Evolutionary conservation across 2,329 filamentous ascomycete genomes (phyloP).

Genomic region (Leptographium procerum): DNA sequence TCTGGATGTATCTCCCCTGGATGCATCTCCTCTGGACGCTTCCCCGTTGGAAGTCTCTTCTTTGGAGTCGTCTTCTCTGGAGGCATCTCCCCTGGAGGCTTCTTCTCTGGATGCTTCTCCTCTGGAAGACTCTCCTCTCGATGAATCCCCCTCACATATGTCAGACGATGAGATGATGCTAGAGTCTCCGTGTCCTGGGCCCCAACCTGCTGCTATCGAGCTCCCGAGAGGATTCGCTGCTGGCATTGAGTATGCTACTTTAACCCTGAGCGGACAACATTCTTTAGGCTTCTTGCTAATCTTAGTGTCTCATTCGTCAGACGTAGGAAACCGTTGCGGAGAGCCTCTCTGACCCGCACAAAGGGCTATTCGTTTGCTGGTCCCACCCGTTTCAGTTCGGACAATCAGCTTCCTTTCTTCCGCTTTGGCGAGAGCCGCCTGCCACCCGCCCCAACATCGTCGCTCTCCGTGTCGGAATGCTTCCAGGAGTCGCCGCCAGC

Average conservation of each 20-base stretch:
- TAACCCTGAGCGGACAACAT: not conserved
- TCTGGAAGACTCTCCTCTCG: not conserved
- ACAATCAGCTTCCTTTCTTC: conserved; percentile 61
- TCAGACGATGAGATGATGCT: conserved; percentile 36
- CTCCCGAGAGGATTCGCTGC: not conserved
- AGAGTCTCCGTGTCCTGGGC: conserved; percentile 35
- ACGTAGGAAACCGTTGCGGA: conserved; percentile 56
- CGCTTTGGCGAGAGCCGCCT: conserved; percentile 47
- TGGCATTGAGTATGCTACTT: conserved; percentile 5
- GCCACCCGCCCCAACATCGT: conserved; percentile 26
- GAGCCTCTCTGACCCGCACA: conserved; percentile 62
- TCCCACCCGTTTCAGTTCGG: conserved; percentile 47
- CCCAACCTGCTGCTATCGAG: not conserved
- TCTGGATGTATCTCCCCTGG: conserved; percentile 60
- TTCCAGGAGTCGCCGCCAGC: conserved; percentile 68
- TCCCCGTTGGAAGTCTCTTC: conserved; percentile 40
- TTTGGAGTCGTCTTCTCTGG: conserved; percentile 27
- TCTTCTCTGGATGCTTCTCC: conserved; percentile 34
- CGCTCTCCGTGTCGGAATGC: conserved; percentile 65
- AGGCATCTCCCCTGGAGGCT: conserved; percentile 31
- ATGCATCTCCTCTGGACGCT: conserved; percentile 34
- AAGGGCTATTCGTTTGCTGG: conserved; percentile 65
- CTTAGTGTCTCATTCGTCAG: conserved; percentile 25
- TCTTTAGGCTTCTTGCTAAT: not conserved
- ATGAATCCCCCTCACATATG: conserved; percentile 45